These are phyloP conservation scores for Tulasnella sp. DNA, from an alignment of 768 basidiomycete genomes.

Conservation along the genomic window DNA sequence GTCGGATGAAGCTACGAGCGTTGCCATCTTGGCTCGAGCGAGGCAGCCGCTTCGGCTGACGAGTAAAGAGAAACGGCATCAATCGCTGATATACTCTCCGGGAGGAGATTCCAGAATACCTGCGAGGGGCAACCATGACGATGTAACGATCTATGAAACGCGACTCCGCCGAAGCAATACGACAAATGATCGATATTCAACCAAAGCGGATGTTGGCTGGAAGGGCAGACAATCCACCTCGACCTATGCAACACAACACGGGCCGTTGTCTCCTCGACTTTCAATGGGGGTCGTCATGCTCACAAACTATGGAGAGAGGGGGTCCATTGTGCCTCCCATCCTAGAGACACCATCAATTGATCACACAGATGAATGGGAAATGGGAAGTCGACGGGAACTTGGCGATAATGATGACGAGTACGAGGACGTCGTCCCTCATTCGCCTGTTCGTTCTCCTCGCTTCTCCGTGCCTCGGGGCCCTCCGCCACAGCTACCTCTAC, in stretches of 20 bases:
- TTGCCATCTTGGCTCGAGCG: no score
- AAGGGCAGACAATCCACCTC: background rate
- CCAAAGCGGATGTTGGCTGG: background rate
- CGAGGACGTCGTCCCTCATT: background rate
- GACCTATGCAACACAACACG: background rate
- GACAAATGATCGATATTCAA: background rate
- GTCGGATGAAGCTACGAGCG: no score
- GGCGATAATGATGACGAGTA: background rate
- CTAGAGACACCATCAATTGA: background rate
- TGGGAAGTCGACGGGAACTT: background rate
- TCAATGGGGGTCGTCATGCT: slow-evolving; percentile 9
- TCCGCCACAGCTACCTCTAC: background rate
- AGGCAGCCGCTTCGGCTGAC: no score
- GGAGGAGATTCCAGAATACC: background rate
- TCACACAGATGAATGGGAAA: background rate
- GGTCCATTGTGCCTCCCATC: background rate
- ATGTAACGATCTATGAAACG: background rate
- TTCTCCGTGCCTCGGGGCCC: background rate
- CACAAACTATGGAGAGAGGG: slow-evolving; percentile 1
- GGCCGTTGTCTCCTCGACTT: background rate
- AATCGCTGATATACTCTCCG: no score
- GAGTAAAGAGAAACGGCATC: no score
- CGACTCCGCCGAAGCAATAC: background rate
- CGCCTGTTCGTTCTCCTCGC: background rate
- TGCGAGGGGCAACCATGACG: background rate